Evolutionary conservation across 23 red algal species (phyloP), one percentile per base, ranked within the genome.

Genomic region (Agarophyton chilense): DNA sequence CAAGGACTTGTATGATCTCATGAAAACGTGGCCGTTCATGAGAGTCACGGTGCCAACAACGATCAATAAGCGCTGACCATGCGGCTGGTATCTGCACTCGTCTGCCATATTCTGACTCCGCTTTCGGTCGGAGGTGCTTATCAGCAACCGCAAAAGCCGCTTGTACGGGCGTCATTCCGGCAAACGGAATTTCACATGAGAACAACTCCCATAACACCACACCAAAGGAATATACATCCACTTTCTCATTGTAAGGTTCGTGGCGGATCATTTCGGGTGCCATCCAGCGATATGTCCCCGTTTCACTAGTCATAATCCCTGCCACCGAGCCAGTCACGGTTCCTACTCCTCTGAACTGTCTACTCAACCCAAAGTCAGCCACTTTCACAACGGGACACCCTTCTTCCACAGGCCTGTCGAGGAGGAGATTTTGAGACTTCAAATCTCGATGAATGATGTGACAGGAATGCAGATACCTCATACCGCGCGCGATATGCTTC

Each of bases 201-300:
- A 98, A 98, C 84, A 98, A 71, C 52, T 98, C 96, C 96, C 96
- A 98, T 13, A 98, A 35, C 42, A 93, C 94, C 6, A 98, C 83
- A 35, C 88, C 96, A 75, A 77, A 98, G 16, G 84, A 92, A 62
- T 98, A 98, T 0, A 98, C 83, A 71, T 98, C 96, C 54, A 95
- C 96, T 64, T 98, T 98, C 68, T 94, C 96, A 44, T 90, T 93
- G 81, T 98, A 98, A 24, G 86, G 86, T 72, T 98, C 96, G 72
- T 98, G 96, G 45, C 96, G 96, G 82, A 98, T 98, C 82, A 98
- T 90, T 51, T 98, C 92, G 0, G 96, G 92, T 25, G 92, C 88
- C 96, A 98, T 98, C 92, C 92, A 98, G 12, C 96, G 87, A 81
- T 98, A 98, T 49, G 96, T 98, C 14, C 96, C 96, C 17, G 96